These are phyloP conservation scores for Isabelozyma rhagii DNA, from an alignment of 805 yeast species.

Conservation along the genomic window DNA sequence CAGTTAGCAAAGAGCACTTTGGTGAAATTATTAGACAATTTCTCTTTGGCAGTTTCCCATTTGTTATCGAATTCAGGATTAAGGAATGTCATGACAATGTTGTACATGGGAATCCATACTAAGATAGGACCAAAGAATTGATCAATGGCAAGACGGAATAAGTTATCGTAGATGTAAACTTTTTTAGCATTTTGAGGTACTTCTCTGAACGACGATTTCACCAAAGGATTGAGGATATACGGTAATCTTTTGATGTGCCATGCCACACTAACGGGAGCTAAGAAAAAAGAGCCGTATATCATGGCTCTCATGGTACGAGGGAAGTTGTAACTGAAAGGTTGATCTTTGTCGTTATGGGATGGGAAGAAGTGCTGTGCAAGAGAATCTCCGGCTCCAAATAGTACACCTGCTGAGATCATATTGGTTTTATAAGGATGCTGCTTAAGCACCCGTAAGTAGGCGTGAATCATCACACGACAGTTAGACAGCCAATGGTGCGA, in stretches of 20 bases:
- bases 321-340: slow-evolving; percentile 12
- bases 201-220: slow-evolving; percentile 12
- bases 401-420: slow-evolving; percentile 49
- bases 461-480: slow-evolving; percentile 3
- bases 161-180: slow-evolving; percentile 10
- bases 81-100: slow-evolving; percentile 33
- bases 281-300: slow-evolving; percentile 35
- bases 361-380: slow-evolving; percentile 41
- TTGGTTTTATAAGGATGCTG: slow-evolving; percentile 53
- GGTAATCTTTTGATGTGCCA: slow-evolving; percentile 41
- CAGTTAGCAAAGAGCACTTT: slow-evolving; percentile 37
- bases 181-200: background rate
- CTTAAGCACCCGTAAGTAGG: slow-evolving; percentile 27
- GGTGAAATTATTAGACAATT: slow-evolving; percentile 38
- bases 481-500: background rate
- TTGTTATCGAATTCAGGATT: slow-evolving; percentile 33
- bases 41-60: slow-evolving; percentile 26
- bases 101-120: slow-evolving; percentile 43
- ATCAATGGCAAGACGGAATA: slow-evolving; percentile 29
- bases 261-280: slow-evolving; percentile 37
- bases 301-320: slow-evolving; percentile 34
- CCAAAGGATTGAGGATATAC: slow-evolving; percentile 30
- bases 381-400: slow-evolving; percentile 41
- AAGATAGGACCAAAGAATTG: slow-evolving; percentile 35
- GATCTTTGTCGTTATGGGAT: slow-evolving; percentile 8